Conservation (phyloP, 495 filamentous ascomycete species). For the Talaromyces wortmannii region DNA sequence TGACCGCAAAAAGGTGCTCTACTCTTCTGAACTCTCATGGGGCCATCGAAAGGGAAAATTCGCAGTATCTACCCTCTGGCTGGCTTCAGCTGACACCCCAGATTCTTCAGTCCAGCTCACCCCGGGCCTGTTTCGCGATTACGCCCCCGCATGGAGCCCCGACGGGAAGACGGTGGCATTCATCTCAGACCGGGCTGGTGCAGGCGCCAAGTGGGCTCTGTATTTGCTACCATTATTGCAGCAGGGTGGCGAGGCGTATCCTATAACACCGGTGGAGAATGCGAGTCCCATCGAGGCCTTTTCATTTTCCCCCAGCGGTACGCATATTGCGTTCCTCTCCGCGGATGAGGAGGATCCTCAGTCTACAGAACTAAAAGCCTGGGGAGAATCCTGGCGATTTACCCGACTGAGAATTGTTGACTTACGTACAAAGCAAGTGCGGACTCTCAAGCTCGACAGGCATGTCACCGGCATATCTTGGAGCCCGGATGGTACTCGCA, state of each 20-base stretch:
- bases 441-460: conserved; percentile 1
- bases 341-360: conserved; percentile 7
- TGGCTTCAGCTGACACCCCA: conserved; percentile 10
- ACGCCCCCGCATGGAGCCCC: conserved; percentile 12
- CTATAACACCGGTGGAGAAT: conserved; percentile 4
- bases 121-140: conserved; percentile 14
- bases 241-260: conserved; percentile 12
- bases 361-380: conserved; percentile 2
- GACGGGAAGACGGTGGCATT: conserved; percentile 15
- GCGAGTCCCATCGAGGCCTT: conserved; percentile 7
- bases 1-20: conserved; percentile 10
- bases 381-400: conserved; percentile 1
- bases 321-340: conserved; percentile 10
- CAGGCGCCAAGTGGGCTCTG: conserved; percentile 8
- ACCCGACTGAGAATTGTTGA: conserved; percentile 1
- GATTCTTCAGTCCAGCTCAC: conserved; percentile 16
- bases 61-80: conserved; percentile 14
- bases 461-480: neutral
- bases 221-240: conserved; percentile 12
- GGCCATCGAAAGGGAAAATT: conserved; percentile 6
- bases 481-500: conserved; percentile 3
- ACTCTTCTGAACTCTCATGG: conserved; percentile 12
- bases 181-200: conserved; percentile 13
- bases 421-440: conserved; percentile 3
- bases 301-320: conserved; percentile 10